phyloP scores from a whole-genome alignment of 768 basidiomycete genomes.

The Tephrocybe sp. region DNA sequence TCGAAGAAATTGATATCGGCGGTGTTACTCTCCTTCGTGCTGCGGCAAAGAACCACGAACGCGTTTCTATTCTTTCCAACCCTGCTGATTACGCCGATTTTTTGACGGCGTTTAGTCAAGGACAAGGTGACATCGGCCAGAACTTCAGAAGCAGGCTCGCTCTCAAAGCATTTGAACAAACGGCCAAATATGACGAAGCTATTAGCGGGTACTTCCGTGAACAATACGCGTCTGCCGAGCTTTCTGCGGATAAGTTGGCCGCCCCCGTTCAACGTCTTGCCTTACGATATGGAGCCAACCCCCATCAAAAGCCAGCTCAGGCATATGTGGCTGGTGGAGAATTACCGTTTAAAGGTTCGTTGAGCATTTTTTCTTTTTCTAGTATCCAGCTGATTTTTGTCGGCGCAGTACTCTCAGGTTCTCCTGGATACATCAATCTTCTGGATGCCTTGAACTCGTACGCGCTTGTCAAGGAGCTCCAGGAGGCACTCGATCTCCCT shows the following conservation, averaged over 20 bases:
- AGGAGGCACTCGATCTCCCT: conserved; percentile 81
- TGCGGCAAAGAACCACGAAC: conserved; percentile 96
- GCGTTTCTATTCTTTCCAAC: conserved; percentile 87
- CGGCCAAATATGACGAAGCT: conserved; percentile 90
- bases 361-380: background rate
- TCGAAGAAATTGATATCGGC: conserved; percentile 98
- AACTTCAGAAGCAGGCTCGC: conserved; percentile 76
- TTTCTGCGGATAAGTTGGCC: conserved; percentile 56
- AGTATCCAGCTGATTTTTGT: background rate
- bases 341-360: conserved; percentile 88
- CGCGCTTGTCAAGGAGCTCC: conserved; percentile 91
- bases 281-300: conserved; percentile 94
- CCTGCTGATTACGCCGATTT: conserved; percentile 86
- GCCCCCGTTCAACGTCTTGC: conserved; percentile 79
- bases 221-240: conserved; percentile 86
- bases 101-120: conserved; percentile 70
- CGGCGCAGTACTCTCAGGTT: conserved; percentile 75
- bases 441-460: conserved; percentile 97
- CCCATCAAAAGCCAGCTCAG: conserved; percentile 98
- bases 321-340: conserved; percentile 87
- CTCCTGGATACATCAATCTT: conserved; percentile 98
- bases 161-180: conserved; percentile 96
- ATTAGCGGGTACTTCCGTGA: conserved; percentile 97
- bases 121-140: conserved; percentile 73
- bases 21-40: conserved; percentile 97